Evolutionary conservation across 2,329 filamentous ascomycete species (phyloP), one percentile per base, ranked within the genome.

Genomic region (Ilyonectria robusta): DNA sequence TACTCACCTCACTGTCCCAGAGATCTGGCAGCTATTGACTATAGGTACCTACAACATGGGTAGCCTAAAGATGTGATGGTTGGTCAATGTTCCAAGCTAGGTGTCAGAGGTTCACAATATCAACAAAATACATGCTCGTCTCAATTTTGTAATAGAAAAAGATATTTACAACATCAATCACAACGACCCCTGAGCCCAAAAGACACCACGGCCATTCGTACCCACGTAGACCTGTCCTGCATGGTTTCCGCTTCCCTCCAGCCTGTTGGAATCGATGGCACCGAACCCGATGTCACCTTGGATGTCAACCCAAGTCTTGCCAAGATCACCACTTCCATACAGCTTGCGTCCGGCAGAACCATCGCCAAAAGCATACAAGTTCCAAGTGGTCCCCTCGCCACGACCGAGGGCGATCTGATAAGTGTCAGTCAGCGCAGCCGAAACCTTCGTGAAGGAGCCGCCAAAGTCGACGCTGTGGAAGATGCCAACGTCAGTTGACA

Each of bases 381-480:
- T 84, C 84, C 84, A 86, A 4, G 67, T 76, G 2, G 72, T 72
- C 0, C 77, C 78, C 0, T 79, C 78, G 0, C 84, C 84, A 0
- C 79, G 72, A 0, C 85, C 85, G 1, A 86, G 77, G 0, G 84
- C 78, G 62, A 87, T 78, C 53, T 84, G 79, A 33, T 84, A 78
- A 3, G 82, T 82, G 63, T 81, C 77, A 3, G 75, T 82, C 19
- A 86, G 68, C 11, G 67, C 69, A 0, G 76, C 72, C 5, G 81
- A 79, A 0, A 82, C 72, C 29, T 81, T 75, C 0, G 81, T 79
- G 70, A 88, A 89, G 1, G 81, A 81, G 7, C 76, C 74, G 6
- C 86, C 88, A 46, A 79, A 88, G 75, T 89, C 77, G 8, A 82
- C 85, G 10, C 85, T 87, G 70, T 84, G 84, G 79, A 86, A 89